Evolutionary conservation across 2,329 filamentous ascomycete genomes (phyloP).

Genomic region (Escovopsis sp.): DNA sequence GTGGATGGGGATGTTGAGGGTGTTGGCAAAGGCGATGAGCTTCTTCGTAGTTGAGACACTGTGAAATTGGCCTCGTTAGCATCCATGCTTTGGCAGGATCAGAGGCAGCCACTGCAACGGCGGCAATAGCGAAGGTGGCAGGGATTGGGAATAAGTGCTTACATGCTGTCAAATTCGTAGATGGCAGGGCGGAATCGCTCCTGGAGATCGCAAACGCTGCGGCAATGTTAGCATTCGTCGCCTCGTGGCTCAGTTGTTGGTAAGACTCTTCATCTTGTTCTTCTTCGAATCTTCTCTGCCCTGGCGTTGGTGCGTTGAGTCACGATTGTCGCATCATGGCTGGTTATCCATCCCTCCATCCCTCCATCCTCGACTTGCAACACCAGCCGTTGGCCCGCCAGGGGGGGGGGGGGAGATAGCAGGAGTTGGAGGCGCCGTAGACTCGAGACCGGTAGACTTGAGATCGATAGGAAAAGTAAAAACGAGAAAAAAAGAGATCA

Average conservation of each 20-base stretch:
- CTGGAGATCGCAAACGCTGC: constrained; percentile 84
- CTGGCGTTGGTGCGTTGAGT: too few relatives aligned
- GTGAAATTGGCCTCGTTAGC: constrained; percentile 3
- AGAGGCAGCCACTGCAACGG: neutral
- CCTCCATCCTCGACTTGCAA: too few relatives aligned
- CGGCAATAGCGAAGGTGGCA: neutral
- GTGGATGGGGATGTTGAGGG: constrained; percentile 63
- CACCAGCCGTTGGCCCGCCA: too few relatives aligned
- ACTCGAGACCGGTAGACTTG: too few relatives aligned
- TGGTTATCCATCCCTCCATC: constrained; percentile 5
- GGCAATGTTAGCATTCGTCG: too few relatives aligned
- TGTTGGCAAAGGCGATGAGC: constrained; percentile 47
- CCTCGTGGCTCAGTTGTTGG: neutral
- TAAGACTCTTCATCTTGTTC: neutral
- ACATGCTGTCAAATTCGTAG: constrained; percentile 74
- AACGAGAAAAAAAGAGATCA: too few relatives aligned
- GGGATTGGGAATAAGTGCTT: constrained; percentile 13
- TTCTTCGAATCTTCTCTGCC: too few relatives aligned
- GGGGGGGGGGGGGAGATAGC: too few relatives aligned
- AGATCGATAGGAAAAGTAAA: too few relatives aligned
- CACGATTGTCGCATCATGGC: neutral
- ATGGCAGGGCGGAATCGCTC: constrained; percentile 82
- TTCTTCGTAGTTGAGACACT: constrained; percentile 55
- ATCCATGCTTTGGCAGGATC: neutral
- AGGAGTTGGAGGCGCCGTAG: too few relatives aligned